Conservation (phyloP, 2,329 filamentous ascomycete genomes). For the Nemania serpens region DNA sequence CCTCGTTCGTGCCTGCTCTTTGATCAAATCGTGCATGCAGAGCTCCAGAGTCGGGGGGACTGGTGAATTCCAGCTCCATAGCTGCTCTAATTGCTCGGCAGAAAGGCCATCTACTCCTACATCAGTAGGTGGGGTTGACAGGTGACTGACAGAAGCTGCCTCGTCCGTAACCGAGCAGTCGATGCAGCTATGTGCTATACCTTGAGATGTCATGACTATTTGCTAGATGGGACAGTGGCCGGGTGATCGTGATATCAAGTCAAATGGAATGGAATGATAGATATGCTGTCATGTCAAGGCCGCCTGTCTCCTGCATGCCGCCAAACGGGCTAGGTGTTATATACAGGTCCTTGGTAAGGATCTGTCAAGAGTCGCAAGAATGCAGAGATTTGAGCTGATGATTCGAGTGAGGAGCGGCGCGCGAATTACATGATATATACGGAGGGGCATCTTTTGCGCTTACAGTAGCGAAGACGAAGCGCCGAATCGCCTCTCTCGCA, state of each 20-base stretch:
- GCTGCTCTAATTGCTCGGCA: conserved; percentile 47
- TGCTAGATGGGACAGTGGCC: neutral
- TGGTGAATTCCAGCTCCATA: conserved; percentile 53
- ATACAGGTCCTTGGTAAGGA: neutral
- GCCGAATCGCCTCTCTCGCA: neutral
- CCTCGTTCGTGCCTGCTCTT: conserved; percentile 43
- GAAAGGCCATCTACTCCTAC: conserved; percentile 37
- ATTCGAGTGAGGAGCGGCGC: neutral
- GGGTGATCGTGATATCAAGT: neutral
- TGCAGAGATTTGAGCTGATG: neutral
- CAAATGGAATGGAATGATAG: neutral
- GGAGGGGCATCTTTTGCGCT: neutral
- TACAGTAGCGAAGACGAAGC: neutral
- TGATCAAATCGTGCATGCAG: conserved; percentile 55
- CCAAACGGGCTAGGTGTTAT: too few relatives aligned
- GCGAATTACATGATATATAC: conserved; percentile 16
- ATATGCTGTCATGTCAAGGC: neutral
- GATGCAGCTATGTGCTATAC: conserved; percentile 18
- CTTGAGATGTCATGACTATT: conserved; percentile 24
- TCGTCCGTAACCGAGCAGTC: conserved; percentile 34
- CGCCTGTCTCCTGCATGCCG: neutral
- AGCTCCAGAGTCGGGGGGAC: conserved; percentile 47
- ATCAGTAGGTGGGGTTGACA: conserved; percentile 40
- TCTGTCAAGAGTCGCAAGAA: neutral
- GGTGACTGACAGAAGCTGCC: conserved; percentile 26